Conservation (phyloP, 75 land plant genomes). For the Picea sitchensis region DNA sequence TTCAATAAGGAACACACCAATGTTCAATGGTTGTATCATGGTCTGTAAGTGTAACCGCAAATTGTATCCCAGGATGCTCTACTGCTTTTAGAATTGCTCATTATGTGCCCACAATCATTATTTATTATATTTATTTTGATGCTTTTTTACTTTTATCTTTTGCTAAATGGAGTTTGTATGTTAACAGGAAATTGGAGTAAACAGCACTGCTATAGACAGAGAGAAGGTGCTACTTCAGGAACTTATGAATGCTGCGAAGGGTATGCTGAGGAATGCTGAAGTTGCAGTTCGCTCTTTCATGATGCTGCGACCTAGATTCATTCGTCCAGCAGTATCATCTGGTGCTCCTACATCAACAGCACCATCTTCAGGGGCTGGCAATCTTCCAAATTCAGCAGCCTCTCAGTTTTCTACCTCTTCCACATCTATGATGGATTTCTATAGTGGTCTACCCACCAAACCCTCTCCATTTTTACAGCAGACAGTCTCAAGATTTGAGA, state of each 20-base stretch:
- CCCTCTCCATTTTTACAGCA: conserved; percentile 85
- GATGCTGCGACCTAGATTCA: conserved; percentile 67
- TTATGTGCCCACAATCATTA: not conserved
- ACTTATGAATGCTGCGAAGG: conserved; percentile 52
- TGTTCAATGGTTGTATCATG: not conserved
- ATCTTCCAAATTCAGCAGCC: conserved; percentile 15
- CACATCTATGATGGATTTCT: conserved; percentile 67
- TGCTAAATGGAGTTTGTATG: not conserved
- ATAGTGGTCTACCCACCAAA: conserved; percentile 82
- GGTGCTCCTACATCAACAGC: conserved; percentile 24
- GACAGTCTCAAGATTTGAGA: conserved; percentile 83
- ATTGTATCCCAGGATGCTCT: not conserved
- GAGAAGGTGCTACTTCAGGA: conserved; percentile 63
- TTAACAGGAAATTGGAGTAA: conserved; percentile 81
- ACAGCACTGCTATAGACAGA: conserved; percentile 64
- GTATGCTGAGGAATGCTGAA: conserved; percentile 78
- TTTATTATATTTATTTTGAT: conserved; percentile 7
- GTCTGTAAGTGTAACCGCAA: not conserved
- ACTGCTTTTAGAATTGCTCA: not conserved
- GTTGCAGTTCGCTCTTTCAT: conserved; percentile 91
- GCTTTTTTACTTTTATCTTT: not conserved
- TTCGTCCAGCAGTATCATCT: conserved; percentile 36
- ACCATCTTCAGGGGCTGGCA: conserved; percentile 22
- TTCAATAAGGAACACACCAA: no score
- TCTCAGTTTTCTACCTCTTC: conserved; percentile 26